Evolutionary conservation across 73 alveolate genomes (phyloP), one percentile per base, ranked within the genome.

Genomic region (Paramecium pentaurelia): DNA sequence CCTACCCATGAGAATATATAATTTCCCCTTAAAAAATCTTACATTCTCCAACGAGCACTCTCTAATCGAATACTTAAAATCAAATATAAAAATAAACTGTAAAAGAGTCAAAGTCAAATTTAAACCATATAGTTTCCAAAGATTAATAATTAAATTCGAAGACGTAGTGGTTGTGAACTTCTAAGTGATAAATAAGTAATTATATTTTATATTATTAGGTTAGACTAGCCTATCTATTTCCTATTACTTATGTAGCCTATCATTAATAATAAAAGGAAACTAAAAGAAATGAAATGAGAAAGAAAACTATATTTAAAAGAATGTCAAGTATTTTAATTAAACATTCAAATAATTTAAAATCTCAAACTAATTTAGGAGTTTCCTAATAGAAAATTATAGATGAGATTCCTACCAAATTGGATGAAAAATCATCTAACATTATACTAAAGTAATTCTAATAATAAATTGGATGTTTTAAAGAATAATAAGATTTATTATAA

Each of bases 291-390:
- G 84, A 64, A 28, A 28, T 64, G 84, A 64, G 84, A 64, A 64
- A 64, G 47, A 64, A 64, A 34, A 32, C 84, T 32, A 64, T 64
- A 11, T 64, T 64, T 64, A 64, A 64, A 34, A 64, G 84, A 64
- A 64, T 64, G 84, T 64, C 84, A 64, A 64, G 84, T 64, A 64
- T 64, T 64, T 64, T 64, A 34, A 64, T 64, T 27, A 64, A 64
- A 64, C 84, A 64, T 64, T 64, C 84, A 28, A 64, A 64, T 34
- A 64, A 28, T 32, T 14, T 64, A 25, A 64, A 54, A 54, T 54
- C 70, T 20, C 32, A 54, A 54, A 3, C 70, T 54, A 54, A 18
- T 54, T 16, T 16, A 3, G 32, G 70, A 54, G 14, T 54, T 2
- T 54, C 70, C 6, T 54, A 54, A 18, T 54, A 54, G 36, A 54